These are phyloP conservation scores for Harringtonia lauricola DNA, from an alignment of 2,329 filamentous ascomycete genomes.

Conservation along the genomic window DNA sequence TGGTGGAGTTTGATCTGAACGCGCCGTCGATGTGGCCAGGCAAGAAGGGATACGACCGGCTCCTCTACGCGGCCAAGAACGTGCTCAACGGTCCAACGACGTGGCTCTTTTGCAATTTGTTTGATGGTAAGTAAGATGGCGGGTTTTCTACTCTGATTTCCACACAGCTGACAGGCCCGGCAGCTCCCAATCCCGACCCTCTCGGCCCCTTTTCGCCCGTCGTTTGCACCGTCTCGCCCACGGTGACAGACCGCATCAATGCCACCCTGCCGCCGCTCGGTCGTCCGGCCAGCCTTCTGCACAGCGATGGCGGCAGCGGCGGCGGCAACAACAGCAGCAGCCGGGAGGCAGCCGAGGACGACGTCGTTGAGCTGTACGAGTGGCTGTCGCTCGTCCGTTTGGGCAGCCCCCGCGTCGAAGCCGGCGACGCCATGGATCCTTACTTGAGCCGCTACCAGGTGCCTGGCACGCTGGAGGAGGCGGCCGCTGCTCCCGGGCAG, in stretches of 20 bases:
- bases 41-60: slow-evolving; percentile 70
- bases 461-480: slow-evolving; percentile 24
- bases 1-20: slow-evolving; percentile 66
- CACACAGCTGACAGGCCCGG: slow-evolving; percentile 12
- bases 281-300: slow-evolving; percentile 19
- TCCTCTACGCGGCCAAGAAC: slow-evolving; percentile 69
- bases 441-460: slow-evolving; percentile 59
- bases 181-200: slow-evolving; percentile 39
- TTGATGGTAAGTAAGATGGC: slow-evolving; percentile 28
- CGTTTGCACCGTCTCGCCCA: slow-evolving; percentile 26
- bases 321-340: slow-evolving; percentile 28
- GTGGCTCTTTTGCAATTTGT: slow-evolving; percentile 67
- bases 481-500: slow-evolving; percentile 3
- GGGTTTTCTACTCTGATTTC: too few species aligned
- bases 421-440: slow-evolving; percentile 49
- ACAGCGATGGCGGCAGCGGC: too few species aligned
- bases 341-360: slow-evolving; percentile 47
- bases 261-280: slow-evolving; percentile 23
- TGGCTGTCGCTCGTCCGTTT: slow-evolving; percentile 62
- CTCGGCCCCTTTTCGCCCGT: slow-evolving; percentile 32
- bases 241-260: slow-evolving; percentile 15
- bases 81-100: slow-evolving; percentile 55
- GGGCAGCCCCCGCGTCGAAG: slow-evolving; percentile 49
- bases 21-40: slow-evolving; percentile 68
- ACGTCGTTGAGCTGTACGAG: slow-evolving; percentile 55